Conservation (phyloP, 2,329 filamentous ascomycete genomes). For the Ilyonectria mors-panacis region DNA sequence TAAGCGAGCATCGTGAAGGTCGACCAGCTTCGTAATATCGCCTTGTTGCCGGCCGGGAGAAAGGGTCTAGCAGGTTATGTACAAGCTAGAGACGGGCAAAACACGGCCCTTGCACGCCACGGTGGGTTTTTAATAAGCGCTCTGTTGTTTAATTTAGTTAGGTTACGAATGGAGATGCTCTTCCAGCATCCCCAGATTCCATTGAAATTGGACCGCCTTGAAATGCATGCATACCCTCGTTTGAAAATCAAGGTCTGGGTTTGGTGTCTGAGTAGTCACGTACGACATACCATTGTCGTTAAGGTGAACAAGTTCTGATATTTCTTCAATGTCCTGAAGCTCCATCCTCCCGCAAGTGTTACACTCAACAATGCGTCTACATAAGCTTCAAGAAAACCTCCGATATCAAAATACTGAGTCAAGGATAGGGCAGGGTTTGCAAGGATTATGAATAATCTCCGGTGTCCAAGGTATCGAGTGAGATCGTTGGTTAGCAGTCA, state of each 20-base stretch:
- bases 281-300: background rate
- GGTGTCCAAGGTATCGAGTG: too few species aligned
- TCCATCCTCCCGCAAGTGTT: too few species aligned
- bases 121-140: background rate
- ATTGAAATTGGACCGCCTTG: background rate
- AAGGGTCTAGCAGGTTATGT: background rate
- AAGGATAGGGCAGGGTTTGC: too few species aligned
- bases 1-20: background rate
- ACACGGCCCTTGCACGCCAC: background rate
- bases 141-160: background rate
- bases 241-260: background rate
- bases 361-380: too few species aligned
- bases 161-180: background rate
- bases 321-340: too few species aligned
- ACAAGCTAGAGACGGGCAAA: background rate
- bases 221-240: background rate
- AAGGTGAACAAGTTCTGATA: background rate
- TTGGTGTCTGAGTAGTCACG: background rate
- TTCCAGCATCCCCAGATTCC: background rate
- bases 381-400: too few species aligned
- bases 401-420: too few species aligned
- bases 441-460: too few species aligned
- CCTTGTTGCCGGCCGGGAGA: background rate
- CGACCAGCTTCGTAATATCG: background rate
- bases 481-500: too few species aligned